phyloP scores from a whole-genome alignment of 2,329 filamentous ascomycete genomes.

The Pseudocercospora fijiensis region DNA sequence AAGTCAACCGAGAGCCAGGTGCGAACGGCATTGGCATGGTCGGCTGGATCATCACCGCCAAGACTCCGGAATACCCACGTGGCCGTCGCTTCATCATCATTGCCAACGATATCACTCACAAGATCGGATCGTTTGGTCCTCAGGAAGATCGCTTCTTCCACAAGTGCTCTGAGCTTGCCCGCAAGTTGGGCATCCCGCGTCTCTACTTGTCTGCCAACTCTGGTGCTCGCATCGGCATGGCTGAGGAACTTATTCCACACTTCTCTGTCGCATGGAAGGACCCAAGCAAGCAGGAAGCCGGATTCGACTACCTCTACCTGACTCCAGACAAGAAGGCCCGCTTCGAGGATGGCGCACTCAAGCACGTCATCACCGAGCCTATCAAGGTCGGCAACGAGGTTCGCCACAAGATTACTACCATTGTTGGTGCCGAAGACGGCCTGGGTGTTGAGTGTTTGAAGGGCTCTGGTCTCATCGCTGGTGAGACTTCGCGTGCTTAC shows the following conservation, averaged over 20 bases:
- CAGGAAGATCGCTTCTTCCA: slow-evolving; percentile 98
- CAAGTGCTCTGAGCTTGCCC: slow-evolving; percentile 95
- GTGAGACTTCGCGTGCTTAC: slow-evolving; percentile 94
- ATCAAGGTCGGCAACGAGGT: slow-evolving; percentile 83
- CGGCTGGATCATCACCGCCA: slow-evolving; percentile 92
- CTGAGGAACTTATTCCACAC: slow-evolving; percentile 93
- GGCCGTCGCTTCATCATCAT: slow-evolving; percentile 93
- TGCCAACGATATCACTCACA: slow-evolving; percentile 98
- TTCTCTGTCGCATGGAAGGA: slow-evolving; percentile 98
- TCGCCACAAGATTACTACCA: slow-evolving; percentile 88
- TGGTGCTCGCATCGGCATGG: slow-evolving; percentile 93
- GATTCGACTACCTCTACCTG: slow-evolving; percentile 97
- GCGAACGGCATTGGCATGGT: slow-evolving; percentile 98
- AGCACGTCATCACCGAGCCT: slow-evolving; percentile 83
- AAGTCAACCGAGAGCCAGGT: slow-evolving; percentile 91
- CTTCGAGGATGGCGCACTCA: slow-evolving; percentile 74
- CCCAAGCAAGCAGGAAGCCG: slow-evolving; percentile 71
- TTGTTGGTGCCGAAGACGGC: slow-evolving; percentile 90
- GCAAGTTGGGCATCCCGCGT: slow-evolving; percentile 89
- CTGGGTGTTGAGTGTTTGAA: slow-evolving; percentile 96
- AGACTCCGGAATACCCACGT: slow-evolving; percentile 90
- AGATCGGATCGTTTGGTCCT: slow-evolving; percentile 96
- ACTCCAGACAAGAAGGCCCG: slow-evolving; percentile 81
- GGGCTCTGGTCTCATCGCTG: slow-evolving; percentile 95
- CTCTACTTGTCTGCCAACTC: slow-evolving; percentile 99